Evolutionary conservation across 2,329 filamentous ascomycete species (phyloP).

Genomic region (Fusarium sp.): DNA sequence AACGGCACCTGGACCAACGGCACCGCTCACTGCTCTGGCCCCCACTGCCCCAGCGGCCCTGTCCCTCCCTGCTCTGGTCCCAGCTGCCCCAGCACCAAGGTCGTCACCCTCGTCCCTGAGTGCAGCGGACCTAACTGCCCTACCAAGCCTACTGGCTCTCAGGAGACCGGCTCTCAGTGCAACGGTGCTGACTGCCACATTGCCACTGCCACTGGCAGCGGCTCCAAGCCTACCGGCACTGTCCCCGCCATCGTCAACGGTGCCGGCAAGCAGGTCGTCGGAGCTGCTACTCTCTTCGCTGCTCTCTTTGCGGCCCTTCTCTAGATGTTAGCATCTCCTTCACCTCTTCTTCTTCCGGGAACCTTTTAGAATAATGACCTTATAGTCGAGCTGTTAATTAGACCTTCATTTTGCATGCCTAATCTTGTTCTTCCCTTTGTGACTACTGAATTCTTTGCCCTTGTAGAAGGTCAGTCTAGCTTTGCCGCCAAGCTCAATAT

Average conservation of each 20-base stretch:
- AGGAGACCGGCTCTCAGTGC: neutral
- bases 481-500: rapidly evolving
- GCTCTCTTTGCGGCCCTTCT: constrained; percentile 29
- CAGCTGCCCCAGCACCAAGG: neutral
- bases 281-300: constrained; percentile 29
- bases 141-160: neutral
- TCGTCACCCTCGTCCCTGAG: neutral
- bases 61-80: neutral
- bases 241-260: constrained; percentile 21
- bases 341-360: neutral
- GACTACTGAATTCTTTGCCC: rapidly evolving
- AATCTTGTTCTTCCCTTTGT: rapidly evolving
- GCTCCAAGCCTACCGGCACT: neutral
- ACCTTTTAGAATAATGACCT: neutral
- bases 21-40: neutral
- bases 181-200: neutral
- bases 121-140: neutral
- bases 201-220: neutral
- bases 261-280: constrained; percentile 34
- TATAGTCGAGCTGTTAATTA: neutral
- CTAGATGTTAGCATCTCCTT: constrained; percentile 8
- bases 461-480: too few relatives aligned
- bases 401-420: neutral
- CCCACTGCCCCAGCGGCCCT: neutral
- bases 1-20: neutral